Evolutionary conservation across 2,329 filamentous ascomycete species (phyloP).

Genomic region (Pseudogymnoascus sp.): DNA sequence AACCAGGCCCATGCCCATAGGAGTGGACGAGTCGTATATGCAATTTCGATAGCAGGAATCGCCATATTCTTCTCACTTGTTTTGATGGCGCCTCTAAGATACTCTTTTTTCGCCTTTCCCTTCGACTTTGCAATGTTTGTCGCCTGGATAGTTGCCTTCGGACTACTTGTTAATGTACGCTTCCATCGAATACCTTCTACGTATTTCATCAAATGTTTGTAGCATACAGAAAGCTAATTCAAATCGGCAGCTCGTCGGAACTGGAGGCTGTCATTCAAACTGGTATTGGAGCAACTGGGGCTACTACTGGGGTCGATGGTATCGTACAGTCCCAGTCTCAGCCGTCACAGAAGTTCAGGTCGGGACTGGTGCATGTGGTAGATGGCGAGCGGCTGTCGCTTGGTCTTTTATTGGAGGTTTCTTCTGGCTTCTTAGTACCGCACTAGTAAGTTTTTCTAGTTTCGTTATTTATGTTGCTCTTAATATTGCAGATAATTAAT

Average conservation of each 20-base stretch:
- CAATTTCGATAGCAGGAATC: constrained; percentile 3
- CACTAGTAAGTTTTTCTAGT: too few species aligned
- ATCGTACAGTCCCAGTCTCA: neutral
- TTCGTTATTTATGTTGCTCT: too few species aligned
- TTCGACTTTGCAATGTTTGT: constrained; percentile 6
- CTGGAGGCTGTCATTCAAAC: neutral
- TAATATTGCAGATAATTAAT: too few species aligned
- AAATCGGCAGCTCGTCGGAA: neutral
- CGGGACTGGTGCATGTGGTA: neutral
- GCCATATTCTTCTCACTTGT: neutral
- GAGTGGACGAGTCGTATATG: neutral
- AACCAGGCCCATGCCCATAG: neutral
- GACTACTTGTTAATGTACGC: neutral
- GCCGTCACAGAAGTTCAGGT: too few species aligned
- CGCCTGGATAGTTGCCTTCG: constrained; percentile 11
- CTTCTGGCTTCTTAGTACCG: too few species aligned
- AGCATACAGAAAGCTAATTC: neutral
- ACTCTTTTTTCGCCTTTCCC: constrained; percentile 7
- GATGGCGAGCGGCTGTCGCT: neutral
- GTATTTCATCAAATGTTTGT: too few species aligned
- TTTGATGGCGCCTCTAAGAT: constrained; percentile 5
- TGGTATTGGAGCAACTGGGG: constrained; percentile 9
- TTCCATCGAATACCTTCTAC: neutral
- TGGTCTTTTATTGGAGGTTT: neutral
- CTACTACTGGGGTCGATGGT: constrained; percentile 9